Conservation (phyloP, 192 early-diverging fungal species). For the Backusella tarrabulga region DNA sequence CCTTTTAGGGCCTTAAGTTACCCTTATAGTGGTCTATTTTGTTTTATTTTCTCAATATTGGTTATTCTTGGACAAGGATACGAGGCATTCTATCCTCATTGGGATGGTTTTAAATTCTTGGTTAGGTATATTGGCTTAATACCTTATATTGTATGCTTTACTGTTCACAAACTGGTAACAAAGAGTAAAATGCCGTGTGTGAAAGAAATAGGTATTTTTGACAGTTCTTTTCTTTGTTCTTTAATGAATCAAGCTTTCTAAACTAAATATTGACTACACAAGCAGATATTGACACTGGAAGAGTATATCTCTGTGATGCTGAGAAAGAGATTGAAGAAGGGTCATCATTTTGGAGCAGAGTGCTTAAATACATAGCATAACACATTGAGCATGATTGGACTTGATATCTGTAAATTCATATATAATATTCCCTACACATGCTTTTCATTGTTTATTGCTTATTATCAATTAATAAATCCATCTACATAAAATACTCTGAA, state of each 20-base stretch:
- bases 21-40: constrained; percentile 66
- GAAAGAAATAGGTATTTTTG: constrained; percentile 48
- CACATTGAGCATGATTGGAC: no score
- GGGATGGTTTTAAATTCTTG: constrained; percentile 48
- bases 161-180: constrained; percentile 57
- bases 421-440: no score
- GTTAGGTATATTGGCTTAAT: constrained; percentile 60
- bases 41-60: constrained; percentile 52
- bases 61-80: constrained; percentile 68
- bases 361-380: not conserved
- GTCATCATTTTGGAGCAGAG: not conserved
- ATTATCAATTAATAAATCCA: no score
- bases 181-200: constrained; percentile 50
- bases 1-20: constrained; percentile 68
- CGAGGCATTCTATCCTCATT: constrained; percentile 48
- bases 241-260: not conserved
- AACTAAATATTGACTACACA: not conserved
- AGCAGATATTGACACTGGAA: constrained; percentile 25
- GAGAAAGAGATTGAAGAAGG: constrained; percentile 7
- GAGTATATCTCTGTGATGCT: constrained; percentile 6
- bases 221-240: not conserved
- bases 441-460: no score
- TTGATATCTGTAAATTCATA: no score
- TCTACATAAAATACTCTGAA: not conserved
- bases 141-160: constrained; percentile 55